Conservation (phyloP, 2,329 filamentous ascomycete genomes). For the Raffaelea albimanens region DNA sequence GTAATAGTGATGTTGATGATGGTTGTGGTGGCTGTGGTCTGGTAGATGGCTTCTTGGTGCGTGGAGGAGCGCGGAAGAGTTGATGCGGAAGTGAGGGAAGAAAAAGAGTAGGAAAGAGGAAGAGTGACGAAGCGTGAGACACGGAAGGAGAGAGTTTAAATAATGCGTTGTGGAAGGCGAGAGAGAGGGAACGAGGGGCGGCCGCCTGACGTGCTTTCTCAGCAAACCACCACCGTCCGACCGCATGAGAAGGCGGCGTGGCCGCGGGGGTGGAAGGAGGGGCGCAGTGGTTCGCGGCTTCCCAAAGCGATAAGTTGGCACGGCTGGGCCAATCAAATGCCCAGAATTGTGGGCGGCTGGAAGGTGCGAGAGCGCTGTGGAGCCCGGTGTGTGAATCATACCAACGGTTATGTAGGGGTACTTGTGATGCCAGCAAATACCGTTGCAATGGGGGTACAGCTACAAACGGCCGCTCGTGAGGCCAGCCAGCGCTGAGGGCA, state of each 20-base stretch:
- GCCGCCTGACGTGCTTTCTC: constrained; percentile 10
- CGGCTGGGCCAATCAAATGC: constrained; percentile 6
- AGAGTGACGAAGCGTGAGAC: background rate
- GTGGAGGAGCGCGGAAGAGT: constrained; percentile 4
- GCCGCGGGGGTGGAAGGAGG: constrained; percentile 4
- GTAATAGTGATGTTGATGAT: constrained; percentile 13
- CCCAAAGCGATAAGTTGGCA: no score
- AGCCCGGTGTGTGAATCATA: constrained; percentile 5
- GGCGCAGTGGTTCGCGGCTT: no score
- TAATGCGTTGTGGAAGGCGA: constrained; percentile 2
- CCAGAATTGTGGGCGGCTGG: constrained; percentile 3
- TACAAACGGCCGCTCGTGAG: no score
- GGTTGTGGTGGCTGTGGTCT: constrained; percentile 14
- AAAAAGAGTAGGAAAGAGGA: constrained; percentile 6
- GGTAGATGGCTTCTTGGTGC: constrained; percentile 13
- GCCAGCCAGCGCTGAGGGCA: background rate
- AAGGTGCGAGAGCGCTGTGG: constrained; percentile 10
- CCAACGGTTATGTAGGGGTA: background rate
- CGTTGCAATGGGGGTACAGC: no score
- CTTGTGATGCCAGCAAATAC: background rate
- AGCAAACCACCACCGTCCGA: no score
- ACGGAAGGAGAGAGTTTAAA: constrained; percentile 1
- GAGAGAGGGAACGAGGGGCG: constrained; percentile 6
- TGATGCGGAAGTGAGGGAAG: constrained; percentile 6
- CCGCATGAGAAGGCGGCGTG: background rate